Evolutionary conservation across 192 early-diverging fungal species (phyloP).

Genomic region (Coemansia erecta): DNA sequence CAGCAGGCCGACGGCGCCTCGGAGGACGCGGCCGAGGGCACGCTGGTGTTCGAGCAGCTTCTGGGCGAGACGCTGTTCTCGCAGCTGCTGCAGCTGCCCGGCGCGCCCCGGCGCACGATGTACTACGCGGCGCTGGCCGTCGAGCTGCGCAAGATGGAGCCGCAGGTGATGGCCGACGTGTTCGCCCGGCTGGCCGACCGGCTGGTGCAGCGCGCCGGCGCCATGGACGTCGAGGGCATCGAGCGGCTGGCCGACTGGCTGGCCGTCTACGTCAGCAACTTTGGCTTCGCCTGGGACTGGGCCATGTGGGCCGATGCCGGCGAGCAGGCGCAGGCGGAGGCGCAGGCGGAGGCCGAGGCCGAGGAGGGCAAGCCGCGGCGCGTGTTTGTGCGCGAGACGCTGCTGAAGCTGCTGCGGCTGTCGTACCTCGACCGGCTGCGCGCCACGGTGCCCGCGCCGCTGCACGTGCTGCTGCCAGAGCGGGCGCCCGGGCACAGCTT

Average conservation of each 20-base stretch:
- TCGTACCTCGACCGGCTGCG: slow-evolving; percentile 89
- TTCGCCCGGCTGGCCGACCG: slow-evolving; percentile 31
- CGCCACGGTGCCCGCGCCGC: slow-evolving; percentile 69
- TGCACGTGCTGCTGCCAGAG: slow-evolving; percentile 58
- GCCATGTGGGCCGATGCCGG: slow-evolving; percentile 63
- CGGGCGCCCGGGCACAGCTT: slow-evolving; percentile 70
- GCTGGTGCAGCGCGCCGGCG: slow-evolving; percentile 22
- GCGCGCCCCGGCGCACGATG: slow-evolving; percentile 44
- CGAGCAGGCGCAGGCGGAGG: too few species aligned
- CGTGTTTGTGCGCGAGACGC: slow-evolving; percentile 78
- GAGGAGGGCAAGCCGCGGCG: slow-evolving; percentile 23
- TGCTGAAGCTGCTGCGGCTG: slow-evolving; percentile 82
- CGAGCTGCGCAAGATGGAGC: slow-evolving; percentile 55
- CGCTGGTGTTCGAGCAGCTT: slow-evolving; percentile 57
- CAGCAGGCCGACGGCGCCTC: slow-evolving; percentile 3
- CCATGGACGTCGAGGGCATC: slow-evolving; percentile 77
- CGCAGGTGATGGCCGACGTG: slow-evolving; percentile 34
- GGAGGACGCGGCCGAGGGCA: slow-evolving; percentile 32
- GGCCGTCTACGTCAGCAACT: slow-evolving; percentile 89
- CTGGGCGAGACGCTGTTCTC: slow-evolving; percentile 59
- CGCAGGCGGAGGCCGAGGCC: slow-evolving; percentile 20
- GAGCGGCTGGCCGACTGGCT: slow-evolving; percentile 86
- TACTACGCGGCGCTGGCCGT: slow-evolving; percentile 53
- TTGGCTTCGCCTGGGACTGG: slow-evolving; percentile 90
- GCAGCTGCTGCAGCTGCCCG: slow-evolving; percentile 60